phyloP scores from a whole-genome alignment of 2,329 filamentous ascomycete genomes.

The Zymoseptoria crescenta region DNA sequence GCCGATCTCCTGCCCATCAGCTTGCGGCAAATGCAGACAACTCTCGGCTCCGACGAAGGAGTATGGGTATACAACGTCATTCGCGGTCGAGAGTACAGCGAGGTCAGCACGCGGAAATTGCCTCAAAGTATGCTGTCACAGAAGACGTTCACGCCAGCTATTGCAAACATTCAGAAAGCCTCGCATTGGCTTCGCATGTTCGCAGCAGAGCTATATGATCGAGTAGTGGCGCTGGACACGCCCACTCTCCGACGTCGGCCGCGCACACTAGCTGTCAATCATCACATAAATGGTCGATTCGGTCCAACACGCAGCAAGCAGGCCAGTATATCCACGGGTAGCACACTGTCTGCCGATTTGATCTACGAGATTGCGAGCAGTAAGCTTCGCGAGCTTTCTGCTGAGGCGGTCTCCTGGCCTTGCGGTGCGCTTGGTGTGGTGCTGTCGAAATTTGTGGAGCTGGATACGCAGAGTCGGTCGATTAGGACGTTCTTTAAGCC shows the following conservation, averaged over 20 bases:
- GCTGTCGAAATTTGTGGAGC: conserved; percentile 38
- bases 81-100: conserved; percentile 75
- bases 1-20: conserved; percentile 65
- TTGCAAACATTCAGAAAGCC: conserved; percentile 72
- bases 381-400: conserved; percentile 67
- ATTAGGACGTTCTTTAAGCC: not conserved
- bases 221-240: conserved; percentile 83
- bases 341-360: conserved; percentile 60
- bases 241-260: conserved; percentile 80
- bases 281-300: conserved; percentile 53
- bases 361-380: conserved; percentile 70
- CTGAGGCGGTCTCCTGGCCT: conserved; percentile 76
- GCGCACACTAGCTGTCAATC: conserved; percentile 76
- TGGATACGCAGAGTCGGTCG: not conserved
- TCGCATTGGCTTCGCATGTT: conserved; percentile 86
- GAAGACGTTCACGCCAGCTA: conserved; percentile 83
- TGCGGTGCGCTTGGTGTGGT: conserved; percentile 81
- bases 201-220: conserved; percentile 78
- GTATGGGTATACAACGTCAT: conserved; percentile 79
- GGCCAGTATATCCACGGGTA: conserved; percentile 68
- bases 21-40: conserved; percentile 66
- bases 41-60: conserved; percentile 75
- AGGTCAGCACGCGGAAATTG: conserved; percentile 82
- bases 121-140: conserved; percentile 97
- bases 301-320: conserved; percentile 68